Conservation (phyloP, 225 moss, liverwort and hornwort species). For the Climacium dendroides region DNA sequence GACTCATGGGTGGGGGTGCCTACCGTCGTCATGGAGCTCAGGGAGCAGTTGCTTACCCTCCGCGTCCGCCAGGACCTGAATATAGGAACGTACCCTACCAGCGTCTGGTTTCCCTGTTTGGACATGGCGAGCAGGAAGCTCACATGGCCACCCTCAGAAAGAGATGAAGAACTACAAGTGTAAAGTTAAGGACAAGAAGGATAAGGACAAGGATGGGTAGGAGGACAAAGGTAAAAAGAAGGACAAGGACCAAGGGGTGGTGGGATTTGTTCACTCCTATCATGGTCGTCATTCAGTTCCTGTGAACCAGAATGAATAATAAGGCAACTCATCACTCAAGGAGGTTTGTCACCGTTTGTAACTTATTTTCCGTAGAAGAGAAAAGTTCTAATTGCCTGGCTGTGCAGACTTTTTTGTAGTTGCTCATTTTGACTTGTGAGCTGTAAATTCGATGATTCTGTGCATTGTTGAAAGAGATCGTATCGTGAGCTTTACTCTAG, state of each 20-base stretch:
- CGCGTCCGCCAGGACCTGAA: background rate
- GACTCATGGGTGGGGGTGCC: background rate
- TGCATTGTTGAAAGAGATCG: background rate
- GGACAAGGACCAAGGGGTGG: background rate
- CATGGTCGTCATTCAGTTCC: background rate
- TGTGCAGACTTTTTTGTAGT: background rate
- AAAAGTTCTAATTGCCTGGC: background rate
- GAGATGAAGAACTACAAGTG: background rate
- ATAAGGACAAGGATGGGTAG: background rate
- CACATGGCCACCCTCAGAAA: constrained; percentile 12
- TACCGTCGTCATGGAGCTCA: background rate
- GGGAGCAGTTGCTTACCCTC: background rate
- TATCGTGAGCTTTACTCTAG: background rate
- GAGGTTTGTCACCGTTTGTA: background rate
- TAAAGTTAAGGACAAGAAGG: background rate
- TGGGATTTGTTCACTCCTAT: background rate
- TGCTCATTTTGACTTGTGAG: background rate
- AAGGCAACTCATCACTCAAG: background rate
- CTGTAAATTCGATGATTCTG: constrained; percentile 1
- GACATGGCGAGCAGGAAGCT: constrained; percentile 18
- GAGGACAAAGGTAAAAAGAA: constrained; percentile 5
- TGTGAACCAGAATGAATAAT: background rate
- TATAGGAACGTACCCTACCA: constrained; percentile 4
- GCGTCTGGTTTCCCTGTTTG: constrained; percentile 12
- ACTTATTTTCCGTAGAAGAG: background rate